Base-by-base conservation (phyloP, 1,139 yeast species). In the Pichia sp. region DNA sequence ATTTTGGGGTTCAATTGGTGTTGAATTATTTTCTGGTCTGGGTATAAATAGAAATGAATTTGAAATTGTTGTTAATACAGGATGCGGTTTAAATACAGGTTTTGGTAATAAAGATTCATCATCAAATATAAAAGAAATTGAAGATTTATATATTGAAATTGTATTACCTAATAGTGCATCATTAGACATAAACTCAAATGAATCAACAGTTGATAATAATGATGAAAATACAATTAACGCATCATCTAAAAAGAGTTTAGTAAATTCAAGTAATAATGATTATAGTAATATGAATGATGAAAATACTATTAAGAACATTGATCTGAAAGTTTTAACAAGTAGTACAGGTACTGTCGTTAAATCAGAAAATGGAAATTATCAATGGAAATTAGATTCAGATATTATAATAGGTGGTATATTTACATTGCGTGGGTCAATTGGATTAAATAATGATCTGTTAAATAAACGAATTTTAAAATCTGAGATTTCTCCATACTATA, bases 311-410 rank as follows among this genome's bases (percentile, higher is more conserved):
- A 57, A 38, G 7, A 22, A 31, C n/a, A 22, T 39, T 10, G 54
- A 55, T 38, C 34, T 57, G 29, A 83, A 80, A 59, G 73, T 83
- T 10, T 67, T 77, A 53, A 71, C 95, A 58, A 70, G 82, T 31
- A 82, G 95, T 3, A 81, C 82, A 50, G 96, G 96, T 13, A 95
- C 87, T 61, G 77, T 86, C 58, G 75, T 77, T 51, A 73, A 73
- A 52, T 76, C 75, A 46, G 77, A 77, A 27, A 70, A 73, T 19
- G 84, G 83, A 0, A 67, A 65, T 38, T 87, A 84, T n/a, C 80
- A 77, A 60, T 90, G 97, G 96, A 74, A 78, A 13, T 77, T 91
- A 57, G 83, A 81, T 48, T 76, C 80, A 29, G 73, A 73, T 28
- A 69, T 83, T 14, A 72, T 83, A 2, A 71, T 86, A 1, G 96